Percentiles rank a stretch among this genome's conserved stretches.
Conservation (phyloP, 2,329 filamentous ascomycete species). For the Penicillium sp. region DNA sequence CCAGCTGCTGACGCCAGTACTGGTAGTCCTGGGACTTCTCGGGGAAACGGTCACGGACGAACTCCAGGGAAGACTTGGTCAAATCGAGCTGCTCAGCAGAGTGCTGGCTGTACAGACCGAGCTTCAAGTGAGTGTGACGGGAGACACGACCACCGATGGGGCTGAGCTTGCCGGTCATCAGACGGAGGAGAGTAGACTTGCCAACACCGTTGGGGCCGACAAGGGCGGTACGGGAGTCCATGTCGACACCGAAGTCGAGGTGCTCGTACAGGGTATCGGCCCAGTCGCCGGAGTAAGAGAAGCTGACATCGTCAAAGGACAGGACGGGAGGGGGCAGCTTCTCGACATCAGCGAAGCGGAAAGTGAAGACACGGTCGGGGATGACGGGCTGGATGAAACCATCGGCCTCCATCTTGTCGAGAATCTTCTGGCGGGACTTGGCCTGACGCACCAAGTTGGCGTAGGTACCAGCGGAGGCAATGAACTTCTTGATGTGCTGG, state of each 20-base stretch:
- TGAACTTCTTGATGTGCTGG: constrained; percentile 99
- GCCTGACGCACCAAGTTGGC: constrained; percentile 98
- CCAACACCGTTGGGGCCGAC: constrained; percentile 99
- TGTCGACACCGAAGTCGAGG: constrained; percentile 97
- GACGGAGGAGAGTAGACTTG: constrained; percentile 91
- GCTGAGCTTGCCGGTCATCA: constrained; percentile 94
- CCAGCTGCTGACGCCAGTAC: constrained; percentile 98
- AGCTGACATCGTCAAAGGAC: constrained; percentile 95
- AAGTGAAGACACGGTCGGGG: constrained; percentile 86
- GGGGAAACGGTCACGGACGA: constrained; percentile 92
- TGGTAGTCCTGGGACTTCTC: constrained; percentile 94
- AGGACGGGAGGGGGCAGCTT: constrained; percentile 98
- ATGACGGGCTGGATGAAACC: constrained; percentile 93
- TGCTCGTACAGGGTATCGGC: constrained; percentile 95
- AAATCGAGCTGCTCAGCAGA: constrained; percentile 97
- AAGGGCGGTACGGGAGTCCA: constrained; percentile 96
- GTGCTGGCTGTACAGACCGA: constrained; percentile 97
- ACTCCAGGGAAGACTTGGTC: constrained; percentile 96
- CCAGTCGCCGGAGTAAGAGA: constrained; percentile 89
- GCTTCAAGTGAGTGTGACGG: constrained; percentile 96
- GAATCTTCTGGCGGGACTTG: constrained; percentile 98
- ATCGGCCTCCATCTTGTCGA: constrained; percentile 99
- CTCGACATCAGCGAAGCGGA: constrained; percentile 97
- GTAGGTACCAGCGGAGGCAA: constrained; percentile 98
- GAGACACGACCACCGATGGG: constrained; percentile 79